A percentile compares a stretch with the other conserved stretches of the same genome.
Conservation (phyloP, 164 flowering plant genomes). For the Chimonanthus salicifolius region DNA sequence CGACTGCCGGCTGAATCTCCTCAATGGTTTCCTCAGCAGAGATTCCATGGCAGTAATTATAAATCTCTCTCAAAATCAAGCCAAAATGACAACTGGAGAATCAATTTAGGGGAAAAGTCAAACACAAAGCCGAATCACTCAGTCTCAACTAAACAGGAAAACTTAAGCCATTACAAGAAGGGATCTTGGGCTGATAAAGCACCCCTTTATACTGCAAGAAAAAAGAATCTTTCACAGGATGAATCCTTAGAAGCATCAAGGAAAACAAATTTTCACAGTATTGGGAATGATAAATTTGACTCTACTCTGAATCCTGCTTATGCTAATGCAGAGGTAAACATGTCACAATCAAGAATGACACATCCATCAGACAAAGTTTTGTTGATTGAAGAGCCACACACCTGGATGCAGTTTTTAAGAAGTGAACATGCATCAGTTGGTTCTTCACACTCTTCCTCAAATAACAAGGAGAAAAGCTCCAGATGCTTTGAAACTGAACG, state of each 20-base stretch:
- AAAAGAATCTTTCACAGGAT: conserved; percentile 11
- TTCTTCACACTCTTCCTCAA: conserved; percentile 6
- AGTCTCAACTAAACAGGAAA: conserved; percentile 19
- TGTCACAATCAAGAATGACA: conserved; percentile 3
- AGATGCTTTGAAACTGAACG: conserved; percentile 20
- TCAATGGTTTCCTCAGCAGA: conserved; percentile 10
- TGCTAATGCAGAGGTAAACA: neutral
- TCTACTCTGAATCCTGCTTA: conserved; percentile 12
- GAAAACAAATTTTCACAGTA: neutral
- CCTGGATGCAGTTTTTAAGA: conserved; percentile 7
- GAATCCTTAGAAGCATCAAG: conserved; percentile 15
- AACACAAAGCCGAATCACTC: conserved; percentile 20
- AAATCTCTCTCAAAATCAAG: conserved; percentile 1
- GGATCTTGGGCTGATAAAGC: conserved; percentile 19
- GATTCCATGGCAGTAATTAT: conserved; percentile 6
- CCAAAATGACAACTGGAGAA: conserved; percentile 21
- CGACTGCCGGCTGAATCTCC: conserved; percentile 15
- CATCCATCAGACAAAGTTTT: conserved; percentile 1
- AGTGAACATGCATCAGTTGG: neutral
- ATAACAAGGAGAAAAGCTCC: conserved; percentile 9
- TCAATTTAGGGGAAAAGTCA: conserved; percentile 20
- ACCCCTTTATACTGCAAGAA: conserved; percentile 12
- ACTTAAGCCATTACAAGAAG: conserved; percentile 19
- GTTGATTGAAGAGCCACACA: neutral
- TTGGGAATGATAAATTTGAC: neutral